Percentiles rank a stretch among this genome's conserved stretches.
phyloP scores from a whole-genome alignment of 75 land plant species.

The Pseudotsuga menziesii region DNA sequence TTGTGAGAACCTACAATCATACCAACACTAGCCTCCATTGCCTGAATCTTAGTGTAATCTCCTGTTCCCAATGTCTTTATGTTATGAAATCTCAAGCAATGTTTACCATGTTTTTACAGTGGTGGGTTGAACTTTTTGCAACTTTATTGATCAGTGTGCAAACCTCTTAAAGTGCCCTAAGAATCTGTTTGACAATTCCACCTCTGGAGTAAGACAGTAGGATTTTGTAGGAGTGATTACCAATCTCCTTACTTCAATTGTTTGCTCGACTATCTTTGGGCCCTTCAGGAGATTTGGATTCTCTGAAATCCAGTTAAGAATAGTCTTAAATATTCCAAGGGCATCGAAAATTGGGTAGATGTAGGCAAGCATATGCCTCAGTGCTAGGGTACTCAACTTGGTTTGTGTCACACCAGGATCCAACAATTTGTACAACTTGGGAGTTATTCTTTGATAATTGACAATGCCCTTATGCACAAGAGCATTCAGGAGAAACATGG shows the following conservation, averaged over 20 bases:
- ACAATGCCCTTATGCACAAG: constrained; percentile 68
- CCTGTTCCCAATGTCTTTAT: too few relatives aligned
- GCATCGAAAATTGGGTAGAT: constrained; percentile 58
- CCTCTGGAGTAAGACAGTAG: constrained; percentile 74
- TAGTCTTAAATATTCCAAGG: constrained; percentile 21
- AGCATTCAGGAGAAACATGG: constrained; percentile 65
- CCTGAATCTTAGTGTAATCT: too few relatives aligned
- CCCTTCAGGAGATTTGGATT: constrained; percentile 15
- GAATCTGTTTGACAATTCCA: constrained; percentile 83
- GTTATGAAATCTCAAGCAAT: too few relatives aligned
- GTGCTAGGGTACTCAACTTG: constrained; percentile 15
- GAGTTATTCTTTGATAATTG: constrained; percentile 55
- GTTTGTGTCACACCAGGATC: constrained; percentile 14
- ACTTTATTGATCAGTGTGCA: too few relatives aligned
- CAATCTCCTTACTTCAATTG: constrained; percentile 35
- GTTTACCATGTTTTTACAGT: too few relatives aligned
- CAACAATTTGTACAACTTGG: constrained; percentile 51
- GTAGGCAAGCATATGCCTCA: constrained; percentile 58
- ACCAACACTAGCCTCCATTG: constrained; percentile 75
- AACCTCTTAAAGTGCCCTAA: constrained; percentile 45
- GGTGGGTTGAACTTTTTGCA: too few relatives aligned
- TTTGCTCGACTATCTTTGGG: background rate
- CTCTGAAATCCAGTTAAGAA: constrained; percentile 62
- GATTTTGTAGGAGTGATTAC: constrained; percentile 69
- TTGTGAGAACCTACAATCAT: constrained; percentile 82